A percentile compares a stretch with the other conserved stretches of the same genome.
Evolutionary conservation across 257 asterid species (phyloP).

Genomic region (Leptodermis oblonga): DNA sequence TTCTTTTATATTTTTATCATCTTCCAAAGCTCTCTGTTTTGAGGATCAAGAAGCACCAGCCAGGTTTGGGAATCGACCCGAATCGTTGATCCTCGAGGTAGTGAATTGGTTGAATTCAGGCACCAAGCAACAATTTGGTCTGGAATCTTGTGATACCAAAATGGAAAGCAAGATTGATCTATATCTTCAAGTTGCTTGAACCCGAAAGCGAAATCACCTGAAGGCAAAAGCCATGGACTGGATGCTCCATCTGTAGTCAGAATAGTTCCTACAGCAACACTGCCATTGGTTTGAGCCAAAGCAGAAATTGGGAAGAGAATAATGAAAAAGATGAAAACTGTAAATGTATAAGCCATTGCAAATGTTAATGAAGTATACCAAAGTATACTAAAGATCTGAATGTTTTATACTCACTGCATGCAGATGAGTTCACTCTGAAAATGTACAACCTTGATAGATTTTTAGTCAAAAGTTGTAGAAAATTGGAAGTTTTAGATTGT

Average conservation of each 20-base stretch:
- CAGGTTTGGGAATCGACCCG: constrained; percentile 26
- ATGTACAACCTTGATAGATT: too few species aligned
- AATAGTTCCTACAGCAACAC: constrained; percentile 19
- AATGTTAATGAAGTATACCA: background rate
- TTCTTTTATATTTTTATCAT: too few species aligned
- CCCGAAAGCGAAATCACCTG: constrained; percentile 59
- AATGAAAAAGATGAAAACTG: constrained; percentile 6
- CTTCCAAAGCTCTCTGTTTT: constrained; percentile 25
- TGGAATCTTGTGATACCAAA: constrained; percentile 49
- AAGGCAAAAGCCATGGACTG: constrained; percentile 55
- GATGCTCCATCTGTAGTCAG: constrained; percentile 32
- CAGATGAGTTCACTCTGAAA: too few species aligned
- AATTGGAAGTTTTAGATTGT: too few species aligned
- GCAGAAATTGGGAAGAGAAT: constrained; percentile 16
- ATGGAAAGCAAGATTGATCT: constrained; percentile 40
- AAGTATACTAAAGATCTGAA: background rate
- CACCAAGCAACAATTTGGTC: constrained; percentile 51
- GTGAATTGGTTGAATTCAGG: constrained; percentile 19
- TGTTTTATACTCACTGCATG: background rate
- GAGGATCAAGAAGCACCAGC: constrained; percentile 43
- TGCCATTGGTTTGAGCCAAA: constrained; percentile 34
- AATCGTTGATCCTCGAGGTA: constrained; percentile 40
- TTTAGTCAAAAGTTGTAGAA: too few species aligned
- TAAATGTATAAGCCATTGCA: constrained; percentile 18
- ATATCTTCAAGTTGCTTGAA: constrained; percentile 28